Percentiles rank a stretch among this genome's conserved stretches.
Evolutionary conservation across 2,329 filamentous ascomycete genomes (phyloP).

Genomic region (Lachnellula arida): DNA sequence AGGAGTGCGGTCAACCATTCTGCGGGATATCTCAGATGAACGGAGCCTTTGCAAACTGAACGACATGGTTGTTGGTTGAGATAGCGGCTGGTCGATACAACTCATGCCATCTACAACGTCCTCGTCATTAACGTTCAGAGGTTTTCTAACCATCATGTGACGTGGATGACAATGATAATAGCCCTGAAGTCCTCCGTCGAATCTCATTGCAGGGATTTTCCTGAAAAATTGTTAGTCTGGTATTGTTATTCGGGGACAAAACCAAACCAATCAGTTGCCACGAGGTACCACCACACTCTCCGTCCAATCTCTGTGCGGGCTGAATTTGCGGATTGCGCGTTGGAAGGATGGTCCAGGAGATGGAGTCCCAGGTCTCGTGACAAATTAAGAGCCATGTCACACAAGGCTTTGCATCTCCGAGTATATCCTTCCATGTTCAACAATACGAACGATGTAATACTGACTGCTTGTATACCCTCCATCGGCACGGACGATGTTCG

Average conservation of each 20-base stretch:
- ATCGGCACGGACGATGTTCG: slow-evolving; percentile 23
- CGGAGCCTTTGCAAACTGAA: slow-evolving; percentile 35
- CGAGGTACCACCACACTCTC: slow-evolving; percentile 38
- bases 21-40: slow-evolving; percentile 34
- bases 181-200: slow-evolving; percentile 31
- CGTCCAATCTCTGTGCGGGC: slow-evolving; percentile 31
- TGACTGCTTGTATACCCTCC: slow-evolving; percentile 34
- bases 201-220: slow-evolving; percentile 25
- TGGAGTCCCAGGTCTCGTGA: slow-evolving; percentile 18
- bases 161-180: slow-evolving; percentile 32
- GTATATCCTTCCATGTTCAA: slow-evolving; percentile 33
- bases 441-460: slow-evolving; percentile 33
- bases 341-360: slow-evolving; percentile 13
- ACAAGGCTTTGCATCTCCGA: slow-evolving; percentile 28
- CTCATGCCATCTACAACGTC: slow-evolving; percentile 31
- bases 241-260: neutral
- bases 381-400: slow-evolving; percentile 29
- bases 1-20: slow-evolving; percentile 31
- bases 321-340: slow-evolving; percentile 16
- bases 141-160: slow-evolving; percentile 36
- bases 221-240: slow-evolving; percentile 2
- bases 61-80: slow-evolving; percentile 33
- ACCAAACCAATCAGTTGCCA: slow-evolving; percentile 33
- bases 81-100: slow-evolving; percentile 13
- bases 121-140: slow-evolving; percentile 34